These are phyloP conservation scores for Solanum medicagineum DNA, from an alignment of 257 asterid genomes.

Conservation along the genomic window DNA sequence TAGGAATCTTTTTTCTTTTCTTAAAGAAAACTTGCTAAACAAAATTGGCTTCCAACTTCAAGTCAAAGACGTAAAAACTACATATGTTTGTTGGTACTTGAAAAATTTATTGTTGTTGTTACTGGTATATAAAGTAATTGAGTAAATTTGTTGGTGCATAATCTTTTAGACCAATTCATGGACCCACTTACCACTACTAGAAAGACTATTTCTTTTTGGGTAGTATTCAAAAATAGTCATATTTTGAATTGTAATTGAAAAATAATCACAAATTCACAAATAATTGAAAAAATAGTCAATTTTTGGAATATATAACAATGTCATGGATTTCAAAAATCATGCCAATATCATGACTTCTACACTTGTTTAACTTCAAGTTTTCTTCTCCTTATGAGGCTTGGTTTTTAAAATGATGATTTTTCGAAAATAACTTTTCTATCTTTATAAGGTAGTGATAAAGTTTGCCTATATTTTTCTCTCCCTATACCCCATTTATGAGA, in stretches of 20 bases:
- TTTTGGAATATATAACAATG: background rate
- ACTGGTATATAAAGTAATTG: background rate
- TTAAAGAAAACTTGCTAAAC: background rate
- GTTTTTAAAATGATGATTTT: too few relatives aligned
- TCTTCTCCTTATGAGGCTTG: too few relatives aligned
- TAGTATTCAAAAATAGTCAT: background rate
- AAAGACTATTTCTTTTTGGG: background rate
- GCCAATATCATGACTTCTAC: background rate
- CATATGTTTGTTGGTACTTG: background rate
- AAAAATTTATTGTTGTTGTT: background rate
- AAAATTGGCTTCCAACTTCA: background rate
- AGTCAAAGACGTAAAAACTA: background rate
- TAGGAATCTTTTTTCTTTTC: background rate
- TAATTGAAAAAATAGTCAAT: background rate
- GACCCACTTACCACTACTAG: background rate
- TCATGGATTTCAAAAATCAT: background rate
- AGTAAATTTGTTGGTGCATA: background rate
- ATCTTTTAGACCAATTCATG: background rate
- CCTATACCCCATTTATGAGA: too few relatives aligned
- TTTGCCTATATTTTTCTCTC: too few relatives aligned
- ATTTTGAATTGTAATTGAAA: background rate
- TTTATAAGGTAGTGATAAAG: too few relatives aligned
- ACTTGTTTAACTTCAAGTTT: background rate
- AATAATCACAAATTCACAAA: background rate
- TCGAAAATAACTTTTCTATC: too few relatives aligned